phyloP scores from a whole-genome alignment of 352 stramenopile species.

The Phytophthora idaei region DNA sequence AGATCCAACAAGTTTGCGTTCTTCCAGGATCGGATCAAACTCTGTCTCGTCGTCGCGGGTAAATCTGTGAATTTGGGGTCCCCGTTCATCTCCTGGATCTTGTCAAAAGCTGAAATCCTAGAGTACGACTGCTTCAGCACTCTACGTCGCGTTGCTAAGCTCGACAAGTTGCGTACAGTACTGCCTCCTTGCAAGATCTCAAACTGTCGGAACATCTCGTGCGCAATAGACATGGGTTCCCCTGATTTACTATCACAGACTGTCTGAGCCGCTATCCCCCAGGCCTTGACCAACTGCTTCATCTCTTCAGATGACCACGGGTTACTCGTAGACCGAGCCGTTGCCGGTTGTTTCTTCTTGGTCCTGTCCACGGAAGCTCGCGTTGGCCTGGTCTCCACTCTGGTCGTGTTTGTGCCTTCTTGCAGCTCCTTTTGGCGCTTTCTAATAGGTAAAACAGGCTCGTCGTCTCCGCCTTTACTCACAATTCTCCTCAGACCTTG shows the following conservation, averaged over 20 bases:
- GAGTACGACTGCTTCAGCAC: slow-evolving; percentile 40
- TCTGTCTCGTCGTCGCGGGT: slow-evolving; percentile 15
- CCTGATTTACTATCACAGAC: slow-evolving; percentile 22
- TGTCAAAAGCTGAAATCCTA: slow-evolving; percentile 36
- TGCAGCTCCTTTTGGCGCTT: slow-evolving; percentile 17
- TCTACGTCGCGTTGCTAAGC: slow-evolving; percentile 32
- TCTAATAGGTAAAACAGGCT: neutral
- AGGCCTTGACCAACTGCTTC: slow-evolving; percentile 34
- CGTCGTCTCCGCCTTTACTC: slow-evolving; percentile 23
- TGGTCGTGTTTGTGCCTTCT: slow-evolving; percentile 2
- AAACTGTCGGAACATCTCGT: slow-evolving; percentile 41
- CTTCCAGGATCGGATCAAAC: slow-evolving; percentile 41
- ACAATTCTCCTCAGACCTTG: slow-evolving; percentile 30
- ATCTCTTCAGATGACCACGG: slow-evolving; percentile 39
- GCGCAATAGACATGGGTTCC: slow-evolving; percentile 34
- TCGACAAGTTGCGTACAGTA: slow-evolving; percentile 31
- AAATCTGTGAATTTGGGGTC: slow-evolving; percentile 32
- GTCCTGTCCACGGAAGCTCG: neutral
- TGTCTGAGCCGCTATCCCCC: slow-evolving; percentile 23
- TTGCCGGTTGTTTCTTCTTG: slow-evolving; percentile 17
- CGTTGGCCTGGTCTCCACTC: slow-evolving; percentile 19
- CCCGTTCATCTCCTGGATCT: slow-evolving; percentile 43
- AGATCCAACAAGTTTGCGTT: slow-evolving; percentile 44
- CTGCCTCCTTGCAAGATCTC: slow-evolving; percentile 27
- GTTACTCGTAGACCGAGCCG: slow-evolving; percentile 9